phyloP scores from a whole-genome alignment of 139 green algal genomes.

The Dunaliella sp. region DNA sequence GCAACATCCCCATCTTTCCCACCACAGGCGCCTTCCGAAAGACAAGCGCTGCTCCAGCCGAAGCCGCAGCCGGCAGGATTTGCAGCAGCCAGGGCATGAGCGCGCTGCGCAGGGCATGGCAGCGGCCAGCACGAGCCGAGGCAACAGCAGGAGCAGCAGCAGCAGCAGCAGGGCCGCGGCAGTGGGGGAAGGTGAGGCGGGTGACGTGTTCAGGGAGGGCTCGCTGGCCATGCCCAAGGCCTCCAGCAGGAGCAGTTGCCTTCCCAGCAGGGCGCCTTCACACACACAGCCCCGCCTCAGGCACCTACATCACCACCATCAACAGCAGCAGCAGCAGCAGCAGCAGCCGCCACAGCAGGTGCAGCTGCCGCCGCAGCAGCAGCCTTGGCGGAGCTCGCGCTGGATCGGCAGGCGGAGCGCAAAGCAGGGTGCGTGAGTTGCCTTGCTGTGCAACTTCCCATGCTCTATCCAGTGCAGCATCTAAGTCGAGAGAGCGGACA shows the following conservation, averaged over 20 bases:
- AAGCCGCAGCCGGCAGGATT: no score
- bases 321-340: background rate
- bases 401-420: background rate
- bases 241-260: background rate
- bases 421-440: background rate
- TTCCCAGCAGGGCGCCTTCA: no score
- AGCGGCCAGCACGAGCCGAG: no score
- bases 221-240: background rate
- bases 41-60: no score
- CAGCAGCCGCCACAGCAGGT: background rate
- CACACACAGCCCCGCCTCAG: background rate
- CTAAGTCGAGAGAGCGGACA: no score
- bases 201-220: slow-evolving; percentile 47
- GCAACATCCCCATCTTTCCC: no score
- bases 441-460: no score
- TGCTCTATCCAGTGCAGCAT: no score
- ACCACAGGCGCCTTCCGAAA: no score
- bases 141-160: no score
- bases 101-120: no score
- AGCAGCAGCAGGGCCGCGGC: background rate
- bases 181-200: slow-evolving; percentile 35
- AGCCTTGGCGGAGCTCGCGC: background rate
- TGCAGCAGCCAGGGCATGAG: no score
- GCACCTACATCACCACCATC: background rate
- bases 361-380: background rate